Percentiles rank a stretch among this genome's conserved stretches.
Conservation (phyloP, 345 rosid species). For the Hibiscus trionum region DNA sequence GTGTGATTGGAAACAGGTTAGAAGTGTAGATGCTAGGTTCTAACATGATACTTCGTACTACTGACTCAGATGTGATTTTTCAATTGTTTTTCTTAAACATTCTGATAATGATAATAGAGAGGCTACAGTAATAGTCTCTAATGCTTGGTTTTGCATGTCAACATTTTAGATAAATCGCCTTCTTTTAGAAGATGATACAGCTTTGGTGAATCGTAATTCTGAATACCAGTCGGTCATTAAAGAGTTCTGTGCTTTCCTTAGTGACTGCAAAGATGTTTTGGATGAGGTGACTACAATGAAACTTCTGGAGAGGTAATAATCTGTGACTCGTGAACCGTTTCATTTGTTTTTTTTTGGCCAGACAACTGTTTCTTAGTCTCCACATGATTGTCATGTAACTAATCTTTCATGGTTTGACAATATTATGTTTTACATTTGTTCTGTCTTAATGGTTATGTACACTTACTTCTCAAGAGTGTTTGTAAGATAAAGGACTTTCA, state of each 20-base stretch:
- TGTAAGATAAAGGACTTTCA: not conserved
- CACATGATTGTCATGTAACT: not conserved
- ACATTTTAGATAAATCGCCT: constrained; percentile 67
- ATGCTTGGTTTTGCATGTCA: constrained; percentile 2
- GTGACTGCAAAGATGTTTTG: constrained; percentile 92
- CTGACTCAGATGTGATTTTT: not conserved
- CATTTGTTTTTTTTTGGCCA: not conserved
- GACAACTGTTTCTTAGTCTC: not conserved
- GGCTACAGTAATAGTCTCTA: constrained; percentile 4
- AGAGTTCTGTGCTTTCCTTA: constrained; percentile 90
- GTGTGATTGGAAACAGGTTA: not conserved
- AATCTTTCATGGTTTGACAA: not conserved
- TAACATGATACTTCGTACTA: not conserved
- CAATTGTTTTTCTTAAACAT: not conserved
- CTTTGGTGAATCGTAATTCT: constrained; percentile 66
- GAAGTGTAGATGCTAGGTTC: not conserved
- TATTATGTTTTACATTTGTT: not conserved
- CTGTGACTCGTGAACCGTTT: not conserved
- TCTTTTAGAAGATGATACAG: constrained; percentile 92
- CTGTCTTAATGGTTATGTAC: constrained; percentile 1
- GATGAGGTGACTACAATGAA: constrained; percentile 98
- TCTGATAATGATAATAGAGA: not conserved
- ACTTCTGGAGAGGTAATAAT: constrained; percentile 79
- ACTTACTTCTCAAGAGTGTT: constrained; percentile 1
- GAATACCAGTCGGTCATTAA: constrained; percentile 76